Percentiles rank a stretch among this genome's conserved stretches.
Conservation (phyloP, 306 rosid species). For the Potentilla sterilis region DNA sequence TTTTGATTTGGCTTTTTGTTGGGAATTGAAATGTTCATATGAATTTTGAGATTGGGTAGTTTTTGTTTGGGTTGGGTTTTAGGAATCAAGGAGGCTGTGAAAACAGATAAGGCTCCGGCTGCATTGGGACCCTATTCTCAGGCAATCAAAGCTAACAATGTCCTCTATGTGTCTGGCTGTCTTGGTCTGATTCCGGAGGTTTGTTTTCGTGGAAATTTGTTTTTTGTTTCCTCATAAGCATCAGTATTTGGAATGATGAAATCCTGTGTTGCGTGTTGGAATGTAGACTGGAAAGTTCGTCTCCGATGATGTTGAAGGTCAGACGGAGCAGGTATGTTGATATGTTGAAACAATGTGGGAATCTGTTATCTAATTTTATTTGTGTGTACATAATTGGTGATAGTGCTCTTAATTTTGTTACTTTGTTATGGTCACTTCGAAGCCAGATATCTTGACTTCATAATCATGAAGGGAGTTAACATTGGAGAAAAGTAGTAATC, state of each 20-base stretch:
- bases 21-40: neutral
- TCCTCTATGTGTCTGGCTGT: conserved; percentile 79
- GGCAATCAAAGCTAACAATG: conserved; percentile 82
- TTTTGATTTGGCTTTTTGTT: too few species aligned
- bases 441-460: neutral
- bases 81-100: conserved; percentile 80
- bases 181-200: conserved; percentile 95
- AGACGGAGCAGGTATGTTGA: conserved; percentile 82
- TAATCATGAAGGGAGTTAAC: neutral
- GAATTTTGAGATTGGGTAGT: neutral
- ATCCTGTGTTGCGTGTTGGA: conserved; percentile 13
- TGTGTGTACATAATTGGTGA: neutral
- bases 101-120: conserved; percentile 88
- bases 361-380: neutral
- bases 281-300: conserved; percentile 79
- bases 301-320: conserved; percentile 77
- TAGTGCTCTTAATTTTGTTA: neutral
- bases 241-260: conserved; percentile 8
- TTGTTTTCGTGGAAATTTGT: conserved; percentile 1
- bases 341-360: neutral
- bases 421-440: neutral
- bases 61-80: conserved; percentile 7
- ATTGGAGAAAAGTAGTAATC: neutral
- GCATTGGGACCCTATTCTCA: conserved; percentile 97
- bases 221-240: neutral